These are phyloP conservation scores for Lactarius trivialis DNA, from an alignment of 768 basidiomycete species.

Conservation along the genomic window DNA sequence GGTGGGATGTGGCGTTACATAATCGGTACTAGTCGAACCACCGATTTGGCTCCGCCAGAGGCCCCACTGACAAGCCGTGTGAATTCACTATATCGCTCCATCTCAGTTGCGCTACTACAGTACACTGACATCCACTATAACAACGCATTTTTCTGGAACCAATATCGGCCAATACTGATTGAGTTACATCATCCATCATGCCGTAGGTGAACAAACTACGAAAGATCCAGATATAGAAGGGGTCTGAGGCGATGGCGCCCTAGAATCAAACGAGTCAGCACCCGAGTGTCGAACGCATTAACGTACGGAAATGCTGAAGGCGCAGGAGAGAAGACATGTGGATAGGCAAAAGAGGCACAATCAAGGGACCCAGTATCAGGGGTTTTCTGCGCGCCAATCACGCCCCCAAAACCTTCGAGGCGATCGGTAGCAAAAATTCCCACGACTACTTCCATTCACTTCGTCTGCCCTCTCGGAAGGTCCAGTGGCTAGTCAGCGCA, in stretches of 20 bases:
- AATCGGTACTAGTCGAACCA: no score
- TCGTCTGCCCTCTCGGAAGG: conserved; percentile 18
- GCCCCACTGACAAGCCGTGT: no score
- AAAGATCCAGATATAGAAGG: neutral
- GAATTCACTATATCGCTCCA: no score
- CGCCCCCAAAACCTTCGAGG: neutral
- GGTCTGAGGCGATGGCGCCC: neutral
- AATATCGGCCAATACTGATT: no score
- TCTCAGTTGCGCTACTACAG: no score
- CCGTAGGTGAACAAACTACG: neutral
- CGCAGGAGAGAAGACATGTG: neutral
- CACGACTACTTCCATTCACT: neutral
- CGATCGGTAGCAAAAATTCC: neutral
- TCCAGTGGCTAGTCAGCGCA: neutral
- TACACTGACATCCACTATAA: no score
- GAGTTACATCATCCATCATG: no score
- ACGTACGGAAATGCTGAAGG: neutral
- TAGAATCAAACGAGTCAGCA: neutral
- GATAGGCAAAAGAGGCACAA: neutral
- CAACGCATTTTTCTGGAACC: no score
- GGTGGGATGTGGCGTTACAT: no score
- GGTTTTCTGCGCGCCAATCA: neutral
- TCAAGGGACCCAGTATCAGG: neutral
- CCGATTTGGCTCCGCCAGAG: no score
- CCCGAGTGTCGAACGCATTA: neutral